phyloP scores from a whole-genome alignment of 371 early-diverging fungal species.

The Mortierella sp. region DNA sequence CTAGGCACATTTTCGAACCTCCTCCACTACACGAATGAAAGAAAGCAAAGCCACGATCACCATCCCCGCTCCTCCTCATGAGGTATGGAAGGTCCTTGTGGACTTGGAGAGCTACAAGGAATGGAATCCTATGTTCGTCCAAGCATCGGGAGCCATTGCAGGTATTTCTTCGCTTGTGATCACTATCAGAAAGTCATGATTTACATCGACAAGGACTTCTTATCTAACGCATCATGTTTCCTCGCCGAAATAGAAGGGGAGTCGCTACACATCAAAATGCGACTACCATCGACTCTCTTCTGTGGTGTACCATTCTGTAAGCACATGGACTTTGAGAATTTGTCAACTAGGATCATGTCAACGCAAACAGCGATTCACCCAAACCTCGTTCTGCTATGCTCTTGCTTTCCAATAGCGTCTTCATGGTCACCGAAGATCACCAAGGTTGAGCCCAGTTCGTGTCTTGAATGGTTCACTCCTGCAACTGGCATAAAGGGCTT shows the following conservation, averaged over 20 bases:
- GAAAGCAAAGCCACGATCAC: conserved; percentile 40
- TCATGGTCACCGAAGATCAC: conserved; percentile 26
- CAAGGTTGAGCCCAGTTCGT: conserved; percentile 28
- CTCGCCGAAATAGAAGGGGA: conserved; percentile 17
- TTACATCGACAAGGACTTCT: too few species aligned
- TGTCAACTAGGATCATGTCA: too few species aligned
- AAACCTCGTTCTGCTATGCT: too few species aligned
- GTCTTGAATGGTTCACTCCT: conserved; percentile 31
- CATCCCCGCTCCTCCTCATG: conserved; percentile 29
- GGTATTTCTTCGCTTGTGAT: too few species aligned
- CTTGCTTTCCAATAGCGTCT: too few species aligned
- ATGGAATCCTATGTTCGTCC: conserved; percentile 44
- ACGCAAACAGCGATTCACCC: not conserved
- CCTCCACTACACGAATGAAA: conserved; percentile 16
- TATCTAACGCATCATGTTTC: not conserved
- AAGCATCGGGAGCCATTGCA: conserved; percentile 30
- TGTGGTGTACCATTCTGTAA: conserved; percentile 50
- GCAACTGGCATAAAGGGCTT: conserved; percentile 20
- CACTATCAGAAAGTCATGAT: too few species aligned
- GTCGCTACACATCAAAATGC: conserved; percentile 20
- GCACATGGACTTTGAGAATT: not conserved
- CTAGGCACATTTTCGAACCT: not conserved
- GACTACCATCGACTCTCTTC: conserved; percentile 27
- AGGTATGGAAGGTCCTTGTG: conserved; percentile 41
- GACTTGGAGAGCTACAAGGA: conserved; percentile 36